Evolutionary conservation across 768 basidiomycete species (phyloP), one percentile per base, ranked within the genome.

Genomic region (Termitomyces sp.): DNA sequence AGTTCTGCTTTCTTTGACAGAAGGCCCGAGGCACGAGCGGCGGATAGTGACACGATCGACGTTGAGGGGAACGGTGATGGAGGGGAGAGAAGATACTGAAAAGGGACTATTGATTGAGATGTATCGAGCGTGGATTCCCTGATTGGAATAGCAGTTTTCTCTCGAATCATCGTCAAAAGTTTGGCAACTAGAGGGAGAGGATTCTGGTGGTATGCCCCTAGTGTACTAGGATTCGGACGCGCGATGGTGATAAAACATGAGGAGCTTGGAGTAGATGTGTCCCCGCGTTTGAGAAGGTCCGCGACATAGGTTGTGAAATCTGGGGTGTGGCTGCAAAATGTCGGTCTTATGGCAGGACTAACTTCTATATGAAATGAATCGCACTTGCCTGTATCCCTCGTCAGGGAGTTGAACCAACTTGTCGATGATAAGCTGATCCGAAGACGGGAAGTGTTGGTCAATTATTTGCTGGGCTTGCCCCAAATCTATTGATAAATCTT

Each of bases 71-170:
- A 71, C 24, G 73, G 69, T 20, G 70, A 73, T n/a, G 72, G 69
- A 10, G 70, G 77, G 60, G 76, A 83, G 57, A 89, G 72, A 43
- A 87, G 74, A 68, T 80, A 84, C 37, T 76, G 73, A 67, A 74
- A 80, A 5, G 84, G 82, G 20, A 83, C 64, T 32, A 79, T 59
- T 4, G 65, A 53, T 10, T 76, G 74, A 10, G 82, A 76, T 3
- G 72, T 71, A 60, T 87, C 83, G 40, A 87, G 74, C 9, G 76
- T 74, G 9, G 80, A 74, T 32, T 72, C 67, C 9, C 80, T 73
- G 34, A 84, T 72, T 5, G 87, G 85, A 46, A 87, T 76, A 18
- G 74, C 71, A 7, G 85, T 81, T 39, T 71, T 66, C 4, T 65
- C 64, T 37, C 74, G 72, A 55, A 86, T 80, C 47, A 69, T 70